Percentiles rank a stretch among this genome's conserved stretches.
These are phyloP conservation scores for Solanum okadae DNA, from an alignment of 257 asterid genomes.

Conservation along the genomic window DNA sequence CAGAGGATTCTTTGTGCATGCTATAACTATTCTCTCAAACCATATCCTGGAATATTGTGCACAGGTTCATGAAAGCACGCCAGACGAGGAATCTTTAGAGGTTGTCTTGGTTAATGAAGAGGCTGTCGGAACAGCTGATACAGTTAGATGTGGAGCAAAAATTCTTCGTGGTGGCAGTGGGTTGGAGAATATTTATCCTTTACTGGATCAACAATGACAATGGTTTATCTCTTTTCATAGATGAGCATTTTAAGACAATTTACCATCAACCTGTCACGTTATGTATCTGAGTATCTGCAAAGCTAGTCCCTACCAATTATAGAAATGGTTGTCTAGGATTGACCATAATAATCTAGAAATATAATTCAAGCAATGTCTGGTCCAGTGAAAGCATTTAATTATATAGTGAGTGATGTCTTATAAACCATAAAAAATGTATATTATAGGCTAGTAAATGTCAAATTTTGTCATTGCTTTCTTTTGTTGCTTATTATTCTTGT, in stretches of 20 bases:
- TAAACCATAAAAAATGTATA: neutral
- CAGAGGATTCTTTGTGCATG: neutral
- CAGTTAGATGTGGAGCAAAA: neutral
- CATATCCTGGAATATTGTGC: neutral
- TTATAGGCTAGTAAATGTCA: neutral
- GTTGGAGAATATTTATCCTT: neutral
- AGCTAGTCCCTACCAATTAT: neutral
- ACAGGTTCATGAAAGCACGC: neutral
- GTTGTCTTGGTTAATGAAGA: neutral
- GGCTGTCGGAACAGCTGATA: neutral
- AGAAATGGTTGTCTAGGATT: neutral
- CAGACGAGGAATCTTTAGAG: neutral
- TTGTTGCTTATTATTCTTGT: neutral
- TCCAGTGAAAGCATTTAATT: conserved; percentile 86
- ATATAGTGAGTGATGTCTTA: conserved; percentile 45
- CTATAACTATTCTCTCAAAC: neutral
- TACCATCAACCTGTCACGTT: neutral
- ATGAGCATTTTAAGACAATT: neutral
- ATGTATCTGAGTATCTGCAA: neutral
- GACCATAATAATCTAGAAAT: neutral
- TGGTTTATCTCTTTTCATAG: neutral
- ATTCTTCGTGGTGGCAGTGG: neutral
- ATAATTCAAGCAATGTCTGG: conserved; percentile 35
- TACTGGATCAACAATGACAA: neutral
- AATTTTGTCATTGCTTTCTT: neutral